Percentiles rank a stretch among this genome's conserved stretches.
Evolutionary conservation across 192 early-diverging fungal genomes (phyloP).

Genomic region (Gigaspora rosea): DNA sequence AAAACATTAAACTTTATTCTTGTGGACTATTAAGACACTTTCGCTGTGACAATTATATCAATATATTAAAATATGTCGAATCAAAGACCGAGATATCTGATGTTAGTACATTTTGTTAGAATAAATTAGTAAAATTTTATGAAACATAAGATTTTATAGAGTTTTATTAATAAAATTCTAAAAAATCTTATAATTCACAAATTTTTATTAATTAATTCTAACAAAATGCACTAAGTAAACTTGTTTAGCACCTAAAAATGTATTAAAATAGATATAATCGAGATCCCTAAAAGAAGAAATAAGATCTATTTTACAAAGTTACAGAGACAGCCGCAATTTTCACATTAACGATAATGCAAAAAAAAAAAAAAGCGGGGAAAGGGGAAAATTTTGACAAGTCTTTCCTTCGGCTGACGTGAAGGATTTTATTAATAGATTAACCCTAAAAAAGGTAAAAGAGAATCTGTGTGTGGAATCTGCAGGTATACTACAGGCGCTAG

Average conservation of each 20-base stretch:
- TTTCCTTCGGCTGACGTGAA: conserved; percentile 31
- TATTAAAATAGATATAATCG: conserved; percentile 25
- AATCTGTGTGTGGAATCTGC: conserved; percentile 20
- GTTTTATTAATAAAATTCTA: too few species aligned
- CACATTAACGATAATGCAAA: conserved; percentile 22
- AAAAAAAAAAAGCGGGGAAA: conserved; percentile 25
- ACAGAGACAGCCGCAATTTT: neutral
- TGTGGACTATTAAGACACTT: too few species aligned
- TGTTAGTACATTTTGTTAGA: too few species aligned
- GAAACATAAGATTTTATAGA: too few species aligned
- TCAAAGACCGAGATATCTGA: conserved; percentile 29
- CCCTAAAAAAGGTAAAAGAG: conserved; percentile 18
- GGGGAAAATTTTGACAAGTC: conserved; percentile 24
- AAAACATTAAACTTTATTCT: too few species aligned
- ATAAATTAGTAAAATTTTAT: too few species aligned
- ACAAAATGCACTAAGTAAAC: too few species aligned
- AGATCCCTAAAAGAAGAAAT: conserved; percentile 20
- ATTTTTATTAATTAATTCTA: too few species aligned
- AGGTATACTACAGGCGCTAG: conserved; percentile 23
- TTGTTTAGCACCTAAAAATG: too few species aligned
- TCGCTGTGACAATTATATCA: too few species aligned
- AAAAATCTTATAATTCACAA: too few species aligned
- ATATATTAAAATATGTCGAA: conserved; percentile 23
- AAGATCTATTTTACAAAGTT: conserved; percentile 27
- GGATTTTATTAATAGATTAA: conserved; percentile 27